phyloP scores from a whole-genome alignment of 345 rosid species.

The Rhodamnia argentea region DNA sequence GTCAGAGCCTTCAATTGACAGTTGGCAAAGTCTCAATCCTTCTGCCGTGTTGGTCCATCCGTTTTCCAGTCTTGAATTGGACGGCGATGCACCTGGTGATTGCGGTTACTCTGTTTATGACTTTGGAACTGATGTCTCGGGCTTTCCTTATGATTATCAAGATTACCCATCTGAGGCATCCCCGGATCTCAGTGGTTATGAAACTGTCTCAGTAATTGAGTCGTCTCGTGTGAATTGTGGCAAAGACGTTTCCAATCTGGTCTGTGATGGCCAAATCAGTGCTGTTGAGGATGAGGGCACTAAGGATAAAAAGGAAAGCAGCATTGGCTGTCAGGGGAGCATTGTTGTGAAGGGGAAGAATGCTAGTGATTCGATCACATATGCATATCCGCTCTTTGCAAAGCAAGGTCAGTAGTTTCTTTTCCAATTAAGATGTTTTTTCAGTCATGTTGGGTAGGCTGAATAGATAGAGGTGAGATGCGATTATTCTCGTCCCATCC shows the following conservation, averaged over 20 bases:
- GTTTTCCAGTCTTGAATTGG: neutral
- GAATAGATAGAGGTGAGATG: neutral
- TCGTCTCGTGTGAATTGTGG: neutral
- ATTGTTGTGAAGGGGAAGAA: neutral
- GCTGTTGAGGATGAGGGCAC: neutral
- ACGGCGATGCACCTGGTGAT: neutral
- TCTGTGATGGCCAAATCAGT: neutral
- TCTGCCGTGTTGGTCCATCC: conserved; percentile 1
- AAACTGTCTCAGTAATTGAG: neutral
- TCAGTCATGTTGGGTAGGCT: neutral
- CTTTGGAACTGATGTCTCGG: neutral
- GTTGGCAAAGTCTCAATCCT: conserved; percentile 1
- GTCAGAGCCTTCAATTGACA: neutral
- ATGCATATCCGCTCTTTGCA: neutral
- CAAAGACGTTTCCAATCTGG: neutral
- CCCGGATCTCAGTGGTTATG: neutral
- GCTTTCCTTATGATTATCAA: neutral
- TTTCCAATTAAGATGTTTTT: neutral
- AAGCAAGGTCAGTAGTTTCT: conserved; percentile 12
- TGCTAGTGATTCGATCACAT: neutral
- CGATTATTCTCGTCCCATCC: neutral
- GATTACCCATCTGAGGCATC: neutral
- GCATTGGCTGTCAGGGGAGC: neutral
- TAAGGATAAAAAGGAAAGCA: neutral
- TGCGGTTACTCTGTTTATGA: neutral